Evolutionary conservation across 1,139 yeast species (phyloP).

Genomic region (Suhomyces maxii): DNA sequence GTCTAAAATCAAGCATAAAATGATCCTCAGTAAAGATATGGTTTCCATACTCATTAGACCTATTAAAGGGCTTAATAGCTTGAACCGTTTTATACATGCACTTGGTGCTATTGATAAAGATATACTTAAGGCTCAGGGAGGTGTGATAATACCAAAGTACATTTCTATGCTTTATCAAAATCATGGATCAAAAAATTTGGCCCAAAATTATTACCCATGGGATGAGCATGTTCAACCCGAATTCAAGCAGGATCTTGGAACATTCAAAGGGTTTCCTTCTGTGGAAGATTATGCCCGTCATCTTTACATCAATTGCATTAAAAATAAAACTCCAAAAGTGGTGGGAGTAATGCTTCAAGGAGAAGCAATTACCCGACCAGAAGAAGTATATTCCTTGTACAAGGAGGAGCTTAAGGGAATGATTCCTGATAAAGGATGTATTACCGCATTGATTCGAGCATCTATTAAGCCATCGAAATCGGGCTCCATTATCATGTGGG

Average conservation of each 20-base stretch:
- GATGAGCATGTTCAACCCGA: slow-evolving; percentile 8
- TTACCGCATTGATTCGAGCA: slow-evolving; percentile 46
- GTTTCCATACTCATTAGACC: slow-evolving; percentile 30
- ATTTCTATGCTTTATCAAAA: slow-evolving; percentile 25
- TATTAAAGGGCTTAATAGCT: slow-evolving; percentile 20
- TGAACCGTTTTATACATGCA: slow-evolving; percentile 21
- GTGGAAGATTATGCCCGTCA: slow-evolving; percentile 25
- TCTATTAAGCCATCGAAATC: slow-evolving; percentile 22
- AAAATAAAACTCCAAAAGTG: slow-evolving; percentile 25
- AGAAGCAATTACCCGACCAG: slow-evolving; percentile 32
- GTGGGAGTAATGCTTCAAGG: slow-evolving; percentile 46
- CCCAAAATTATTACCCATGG: slow-evolving; percentile 20
- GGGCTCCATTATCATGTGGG: slow-evolving; percentile 41
- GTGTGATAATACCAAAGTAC: slow-evolving; percentile 30
- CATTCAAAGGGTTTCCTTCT: slow-evolving; percentile 15
- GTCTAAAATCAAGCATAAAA: slow-evolving; percentile 19
- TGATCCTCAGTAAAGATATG: slow-evolving; percentile 34
- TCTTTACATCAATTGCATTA: slow-evolving; percentile 19
- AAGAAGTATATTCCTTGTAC: slow-evolving; percentile 11
- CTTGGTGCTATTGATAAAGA: slow-evolving; percentile 11
- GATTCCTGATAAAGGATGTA: slow-evolving; percentile 38
- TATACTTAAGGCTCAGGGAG: slow-evolving; percentile 12
- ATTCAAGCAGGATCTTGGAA: slow-evolving; percentile 4
- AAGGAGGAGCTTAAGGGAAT: slow-evolving; percentile 19
- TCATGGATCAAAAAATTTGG: slow-evolving; percentile 11